These are phyloP conservation scores for Juncus effusus DNA, from an alignment of 176 grass and related monocot genomes.

Conservation along the genomic window DNA sequence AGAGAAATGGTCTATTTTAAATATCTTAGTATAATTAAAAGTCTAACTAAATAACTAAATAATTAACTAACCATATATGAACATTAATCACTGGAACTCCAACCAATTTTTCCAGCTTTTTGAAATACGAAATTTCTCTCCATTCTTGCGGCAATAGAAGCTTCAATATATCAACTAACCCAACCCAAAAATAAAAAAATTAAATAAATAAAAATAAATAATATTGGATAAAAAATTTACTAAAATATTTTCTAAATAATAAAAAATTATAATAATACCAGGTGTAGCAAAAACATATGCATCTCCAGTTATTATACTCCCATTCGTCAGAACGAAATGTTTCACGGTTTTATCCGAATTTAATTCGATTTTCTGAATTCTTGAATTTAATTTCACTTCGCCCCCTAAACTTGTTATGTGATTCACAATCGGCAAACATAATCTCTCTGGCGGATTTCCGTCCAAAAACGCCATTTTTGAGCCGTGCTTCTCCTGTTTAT, in stretches of 20 bases:
- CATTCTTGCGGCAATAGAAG: conserved; percentile 92
- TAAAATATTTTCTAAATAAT: conserved; percentile 6
- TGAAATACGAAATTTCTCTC: conserved; percentile 86
- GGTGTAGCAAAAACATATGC: conserved; percentile 87
- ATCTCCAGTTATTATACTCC: conserved; percentile 76
- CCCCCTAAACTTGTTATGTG: conserved; percentile 82
- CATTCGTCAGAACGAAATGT: conserved; percentile 64
- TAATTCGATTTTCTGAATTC: conserved; percentile 79
- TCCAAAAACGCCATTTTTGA: conserved; percentile 99
- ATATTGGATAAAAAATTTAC: conserved; percentile 23
- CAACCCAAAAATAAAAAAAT: conserved; percentile 33
- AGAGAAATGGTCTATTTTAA: background rate
- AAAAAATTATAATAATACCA: conserved; percentile 42
- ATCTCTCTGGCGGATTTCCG: conserved; percentile 90
- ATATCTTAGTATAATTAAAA: conserved; percentile 18
- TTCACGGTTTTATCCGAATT: conserved; percentile 89
- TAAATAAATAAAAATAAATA: conserved; percentile 24
- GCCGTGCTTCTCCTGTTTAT: conserved; percentile 85
- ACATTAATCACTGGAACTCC: conserved; percentile 99
- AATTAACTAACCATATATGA: conserved; percentile 82
- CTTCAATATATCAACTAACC: conserved; percentile 96
- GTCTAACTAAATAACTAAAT: conserved; percentile 24
- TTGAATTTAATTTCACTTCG: conserved; percentile 84
- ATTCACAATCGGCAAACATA: conserved; percentile 91
- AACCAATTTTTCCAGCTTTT: conserved; percentile 85